Conservation (phyloP, 78 protist genomes). For the Neovahlkampfia damariscottae region DNA sequence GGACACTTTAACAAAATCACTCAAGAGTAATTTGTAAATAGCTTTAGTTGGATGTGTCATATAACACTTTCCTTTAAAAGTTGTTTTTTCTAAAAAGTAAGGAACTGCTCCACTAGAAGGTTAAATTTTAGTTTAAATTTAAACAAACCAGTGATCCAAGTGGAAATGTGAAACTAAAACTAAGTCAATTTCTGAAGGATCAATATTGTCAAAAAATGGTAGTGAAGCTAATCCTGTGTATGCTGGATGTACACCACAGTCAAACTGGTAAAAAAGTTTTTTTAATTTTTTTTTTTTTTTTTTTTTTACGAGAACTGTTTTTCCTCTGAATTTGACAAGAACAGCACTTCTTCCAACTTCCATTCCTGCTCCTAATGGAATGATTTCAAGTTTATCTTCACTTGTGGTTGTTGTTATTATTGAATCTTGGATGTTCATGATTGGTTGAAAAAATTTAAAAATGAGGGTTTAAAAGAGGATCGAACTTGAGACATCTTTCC, state of each 20-base stretch:
- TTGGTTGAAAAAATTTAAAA: not conserved
- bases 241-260: constrained; percentile 93
- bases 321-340: constrained; percentile 65
- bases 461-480: not conserved
- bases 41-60: constrained; percentile 96
- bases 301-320: constrained; percentile 72
- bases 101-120: constrained; percentile 34
- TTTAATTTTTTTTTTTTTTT: not conserved
- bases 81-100: constrained; percentile 36
- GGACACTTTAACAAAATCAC: constrained; percentile 60
- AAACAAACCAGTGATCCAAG: constrained; percentile 27
- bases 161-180: constrained; percentile 67
- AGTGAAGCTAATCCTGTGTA: constrained; percentile 48
- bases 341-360: constrained; percentile 91
- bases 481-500: too few species aligned
- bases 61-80: constrained; percentile 73
- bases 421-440: not conserved
- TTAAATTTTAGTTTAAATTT: too few species aligned
- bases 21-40: constrained; percentile 59
- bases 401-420: too few species aligned
- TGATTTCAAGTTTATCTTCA: constrained; percentile 16
- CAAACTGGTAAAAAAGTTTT: too few species aligned
- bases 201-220: constrained; percentile 77
- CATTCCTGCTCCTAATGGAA: constrained; percentile 69
- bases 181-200: constrained; percentile 52